Conservation (phyloP, 768 basidiomycete genomes). For the Lactifluus piperatus region DNA sequence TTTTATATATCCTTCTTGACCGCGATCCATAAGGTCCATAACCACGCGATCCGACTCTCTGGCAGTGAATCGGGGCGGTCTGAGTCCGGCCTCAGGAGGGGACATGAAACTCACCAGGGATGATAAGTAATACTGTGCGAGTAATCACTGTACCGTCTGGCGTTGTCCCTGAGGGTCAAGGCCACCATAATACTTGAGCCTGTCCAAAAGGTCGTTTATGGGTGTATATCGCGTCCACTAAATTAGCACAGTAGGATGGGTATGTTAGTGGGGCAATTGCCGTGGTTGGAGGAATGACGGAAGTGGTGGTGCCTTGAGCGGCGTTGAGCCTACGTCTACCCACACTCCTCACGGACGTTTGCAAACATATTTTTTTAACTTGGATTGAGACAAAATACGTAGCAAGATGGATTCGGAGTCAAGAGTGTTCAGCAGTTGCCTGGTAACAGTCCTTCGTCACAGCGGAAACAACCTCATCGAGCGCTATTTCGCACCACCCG, state of each 20-base stretch:
- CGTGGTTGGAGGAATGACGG: conserved; percentile 20
- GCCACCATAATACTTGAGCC: conserved; percentile 50
- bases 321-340: no score
- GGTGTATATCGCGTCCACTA: conserved; percentile 27
- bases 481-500: no score
- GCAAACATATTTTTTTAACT: no score
- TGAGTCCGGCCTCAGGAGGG: no score
- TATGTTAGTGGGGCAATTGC: neutral
- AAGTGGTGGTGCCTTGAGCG: neutral
- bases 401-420: no score
- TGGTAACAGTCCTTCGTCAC: neutral
- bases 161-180: conserved; percentile 30
- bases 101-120: conserved; percentile 8
- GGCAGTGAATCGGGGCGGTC: no score
- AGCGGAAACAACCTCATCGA: no score
- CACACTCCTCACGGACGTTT: no score
- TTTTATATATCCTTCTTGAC: no score
- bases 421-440: no score
- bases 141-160: neutral
- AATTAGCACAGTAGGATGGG: neutral
- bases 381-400: no score
- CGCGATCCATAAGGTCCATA: conserved; percentile 46
- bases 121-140: conserved; percentile 11
- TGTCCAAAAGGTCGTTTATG: conserved; percentile 33
- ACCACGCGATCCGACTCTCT: no score